Percentiles rank a stretch among this genome's conserved stretches.
Evolutionary conservation across 2,329 filamentous ascomycete genomes (phyloP).

Genomic region (Sporothrix euskadiensis): DNA sequence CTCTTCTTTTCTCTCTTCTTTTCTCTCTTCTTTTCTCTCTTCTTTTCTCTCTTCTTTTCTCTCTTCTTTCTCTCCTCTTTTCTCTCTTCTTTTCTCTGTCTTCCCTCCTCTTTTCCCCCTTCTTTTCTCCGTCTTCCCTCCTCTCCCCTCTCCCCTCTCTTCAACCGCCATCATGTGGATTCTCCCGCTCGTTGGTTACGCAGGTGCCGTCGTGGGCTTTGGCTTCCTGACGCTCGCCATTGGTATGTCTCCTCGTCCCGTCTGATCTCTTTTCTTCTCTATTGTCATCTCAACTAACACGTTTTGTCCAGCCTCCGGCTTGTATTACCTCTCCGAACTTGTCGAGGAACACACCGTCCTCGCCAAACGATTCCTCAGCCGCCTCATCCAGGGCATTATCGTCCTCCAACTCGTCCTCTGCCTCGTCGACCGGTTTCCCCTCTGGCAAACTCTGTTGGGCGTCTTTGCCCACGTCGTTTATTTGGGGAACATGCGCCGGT

Average conservation of each 20-base stretch:
- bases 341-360: constrained; percentile 97
- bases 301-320: constrained; percentile 70
- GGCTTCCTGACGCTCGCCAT: constrained; percentile 93
- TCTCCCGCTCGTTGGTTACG: constrained; percentile 84
- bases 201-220: constrained; percentile 86
- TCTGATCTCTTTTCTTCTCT: not conserved
- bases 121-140: too few species aligned
- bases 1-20: not conserved
- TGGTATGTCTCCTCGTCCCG: constrained; percentile 53
- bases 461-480: constrained; percentile 83
- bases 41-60: too few species aligned
- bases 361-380: constrained; percentile 80
- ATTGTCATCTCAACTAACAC: constrained; percentile 26
- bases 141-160: not conserved
- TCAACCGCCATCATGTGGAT: constrained; percentile 75
- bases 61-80: not conserved
- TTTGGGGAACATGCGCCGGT: constrained; percentile 76
- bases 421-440: constrained; percentile 81
- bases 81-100: not conserved
- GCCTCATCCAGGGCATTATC: constrained; percentile 82
- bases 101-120: not conserved
- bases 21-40: not conserved
- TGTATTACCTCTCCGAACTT: constrained; percentile 97
- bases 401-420: constrained; percentile 71
- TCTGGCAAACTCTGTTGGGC: constrained; percentile 71